These are phyloP conservation scores for Paramecium sonneborni DNA, from an alignment of 73 alveolate genomes.

Conservation along the genomic window DNA sequence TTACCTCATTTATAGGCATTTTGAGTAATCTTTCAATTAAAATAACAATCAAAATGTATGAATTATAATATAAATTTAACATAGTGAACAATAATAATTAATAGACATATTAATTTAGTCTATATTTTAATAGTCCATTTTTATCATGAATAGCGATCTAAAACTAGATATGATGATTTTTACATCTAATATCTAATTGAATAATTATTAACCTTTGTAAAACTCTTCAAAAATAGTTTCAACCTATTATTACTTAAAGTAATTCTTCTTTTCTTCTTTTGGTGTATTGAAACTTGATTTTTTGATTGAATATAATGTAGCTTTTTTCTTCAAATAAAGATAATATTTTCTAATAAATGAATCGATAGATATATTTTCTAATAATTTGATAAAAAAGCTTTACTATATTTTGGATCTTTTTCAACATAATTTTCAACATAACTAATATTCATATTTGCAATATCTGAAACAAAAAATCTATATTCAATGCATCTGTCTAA, in stretches of 20 bases:
- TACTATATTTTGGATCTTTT: background rate
- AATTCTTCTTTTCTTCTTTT: constrained; percentile 29
- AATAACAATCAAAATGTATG: background rate
- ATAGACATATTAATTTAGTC: constrained; percentile 11
- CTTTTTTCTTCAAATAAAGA: background rate
- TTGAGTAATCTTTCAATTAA: constrained; percentile 3
- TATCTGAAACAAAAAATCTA: constrained; percentile 25
- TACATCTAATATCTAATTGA: constrained; percentile 36
- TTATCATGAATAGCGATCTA: background rate
- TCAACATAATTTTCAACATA: constrained; percentile 17
- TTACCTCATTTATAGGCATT: background rate
- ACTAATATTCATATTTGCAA: background rate
- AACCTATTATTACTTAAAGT: background rate
- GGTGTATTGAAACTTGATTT: constrained; percentile 6
- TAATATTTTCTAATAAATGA: constrained; percentile 31
- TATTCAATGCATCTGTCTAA: constrained; percentile 29
- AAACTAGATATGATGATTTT: background rate
- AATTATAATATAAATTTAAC: background rate
- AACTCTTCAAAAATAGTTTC: constrained; percentile 30
- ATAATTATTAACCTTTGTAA: background rate
- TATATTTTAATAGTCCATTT: constrained; percentile 11
- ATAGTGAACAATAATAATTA: background rate
- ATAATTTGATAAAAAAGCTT: background rate
- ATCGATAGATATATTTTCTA: constrained; percentile 8
- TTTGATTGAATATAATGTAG: background rate